Base-by-base conservation (phyloP, 192 early-diverging fungal species). In the Pilaira anomala region DNA sequence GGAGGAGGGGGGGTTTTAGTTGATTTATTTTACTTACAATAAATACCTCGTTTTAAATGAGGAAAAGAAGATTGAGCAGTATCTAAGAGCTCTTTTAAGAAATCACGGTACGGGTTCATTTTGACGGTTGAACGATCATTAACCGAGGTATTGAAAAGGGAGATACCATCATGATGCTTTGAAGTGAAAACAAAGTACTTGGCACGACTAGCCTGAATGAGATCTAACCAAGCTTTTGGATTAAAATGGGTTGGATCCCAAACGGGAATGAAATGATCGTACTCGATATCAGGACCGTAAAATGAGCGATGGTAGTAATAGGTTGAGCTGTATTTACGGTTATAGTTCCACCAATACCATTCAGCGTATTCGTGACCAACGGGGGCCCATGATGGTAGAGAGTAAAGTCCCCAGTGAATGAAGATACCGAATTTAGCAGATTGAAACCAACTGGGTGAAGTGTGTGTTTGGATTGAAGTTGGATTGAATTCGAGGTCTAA, bases 321-420 rank as follows among this genome's bases (percentile, higher is more conserved):
- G 0, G 68, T 69, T 11, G 42, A 21, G 36, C 46, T 48, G 16
- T 58, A 18, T 3, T 12, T 18, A n/a, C 63, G 42, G 26, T 50
- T 63, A 24, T 63, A 48, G 6, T 69, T 51, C 45, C 62, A 56
- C 68, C 68, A 69, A 25, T 69, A 69, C 68, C 68, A 69, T 51
- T 69, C 68, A 14, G 60, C 50, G 29, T 69, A 69, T 16, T 46
- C 33, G 12, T 28, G 22, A 11, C 61, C 62, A 21, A 55, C 53
- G 2, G 68, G 68, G 28, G 61, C 68, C 68, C 68, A 69, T 9
- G 68, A 62, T 4, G 68, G 68, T 1, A 69, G 21, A 51, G 50
- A 46, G 36, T 62, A 69, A 0, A 62, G 24, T 2, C 68, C 68
- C 68, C 68, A 69, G 30, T 69, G 68, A 24, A 69, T 63, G 12